phyloP scores from a whole-genome alignment of 441 rosid genomes.

The Pelargonium australe region DNA sequence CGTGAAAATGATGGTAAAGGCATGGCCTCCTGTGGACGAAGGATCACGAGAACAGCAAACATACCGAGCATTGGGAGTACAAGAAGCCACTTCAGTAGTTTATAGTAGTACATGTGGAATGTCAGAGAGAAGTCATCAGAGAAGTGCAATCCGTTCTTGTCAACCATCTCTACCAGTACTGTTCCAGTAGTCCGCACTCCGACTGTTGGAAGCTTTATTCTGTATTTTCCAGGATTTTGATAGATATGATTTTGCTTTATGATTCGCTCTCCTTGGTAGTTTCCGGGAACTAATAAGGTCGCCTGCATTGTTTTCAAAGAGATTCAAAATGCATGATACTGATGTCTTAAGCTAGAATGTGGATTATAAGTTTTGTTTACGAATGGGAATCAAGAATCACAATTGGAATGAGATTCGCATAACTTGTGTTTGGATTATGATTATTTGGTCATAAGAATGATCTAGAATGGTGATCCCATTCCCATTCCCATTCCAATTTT shows the following conservation, averaged over 20 bases:
- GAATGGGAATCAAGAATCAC: no score
- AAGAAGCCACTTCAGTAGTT: constrained; percentile 92
- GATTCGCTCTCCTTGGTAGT: constrained; percentile 84
- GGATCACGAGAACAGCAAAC: constrained; percentile 81
- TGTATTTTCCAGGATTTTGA: constrained; percentile 64
- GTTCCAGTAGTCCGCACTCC: constrained; percentile 91
- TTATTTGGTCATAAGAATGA: no score
- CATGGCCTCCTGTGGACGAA: constrained; percentile 83
- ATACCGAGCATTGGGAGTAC: constrained; percentile 97
- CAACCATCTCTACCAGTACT: constrained; percentile 88
- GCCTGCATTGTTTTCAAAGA: constrained; percentile 41
- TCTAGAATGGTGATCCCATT: no score
- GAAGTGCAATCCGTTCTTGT: constrained; percentile 84
- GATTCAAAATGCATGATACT: no score
- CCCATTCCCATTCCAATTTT: no score
- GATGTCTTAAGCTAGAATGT: no score
- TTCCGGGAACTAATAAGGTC: constrained; percentile 84
- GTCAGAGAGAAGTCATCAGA: constrained; percentile 94
- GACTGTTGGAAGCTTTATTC: constrained; percentile 79
- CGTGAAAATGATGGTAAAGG: constrained; percentile 97
- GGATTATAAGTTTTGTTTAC: no score
- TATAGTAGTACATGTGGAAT: constrained; percentile 95
- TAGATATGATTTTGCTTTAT: constrained; percentile 65
- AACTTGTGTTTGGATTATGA: no score
- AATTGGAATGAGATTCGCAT: no score